These are phyloP conservation scores for Beauveria varroae DNA, from an alignment of 2,329 filamentous ascomycete species.

Conservation along the genomic window DNA sequence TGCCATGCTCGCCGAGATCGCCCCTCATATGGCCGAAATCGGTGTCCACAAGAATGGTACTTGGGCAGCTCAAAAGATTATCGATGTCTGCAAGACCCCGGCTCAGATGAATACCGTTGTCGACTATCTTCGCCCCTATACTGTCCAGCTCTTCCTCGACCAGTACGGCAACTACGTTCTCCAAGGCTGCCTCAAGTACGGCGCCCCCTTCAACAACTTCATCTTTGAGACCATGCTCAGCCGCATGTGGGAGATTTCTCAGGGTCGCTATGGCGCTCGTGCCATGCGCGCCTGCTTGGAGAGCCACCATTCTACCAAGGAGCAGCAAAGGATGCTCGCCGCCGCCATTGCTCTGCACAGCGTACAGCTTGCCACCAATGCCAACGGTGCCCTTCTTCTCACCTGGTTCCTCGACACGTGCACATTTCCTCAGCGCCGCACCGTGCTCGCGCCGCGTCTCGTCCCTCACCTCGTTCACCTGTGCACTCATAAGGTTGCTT, in stretches of 20 bases:
- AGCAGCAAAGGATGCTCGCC: slow-evolving; percentile 91
- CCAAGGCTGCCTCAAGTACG: slow-evolving; percentile 92
- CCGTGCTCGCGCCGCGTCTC: slow-evolving; percentile 82
- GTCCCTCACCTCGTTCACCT: slow-evolving; percentile 90
- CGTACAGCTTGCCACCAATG: slow-evolving; percentile 91
- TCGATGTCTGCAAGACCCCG: slow-evolving; percentile 85
- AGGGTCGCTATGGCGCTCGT: slow-evolving; percentile 88
- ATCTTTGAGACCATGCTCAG: slow-evolving; percentile 97
- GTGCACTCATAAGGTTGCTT: slow-evolving; percentile 97
- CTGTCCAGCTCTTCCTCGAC: slow-evolving; percentile 86
- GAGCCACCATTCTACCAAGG: slow-evolving; percentile 89
- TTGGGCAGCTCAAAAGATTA: slow-evolving; percentile 99
- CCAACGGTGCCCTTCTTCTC: slow-evolving; percentile 85
- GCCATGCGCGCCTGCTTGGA: slow-evolving; percentile 96
- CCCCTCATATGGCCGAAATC: slow-evolving; percentile 90
- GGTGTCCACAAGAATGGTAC: slow-evolving; percentile 99
- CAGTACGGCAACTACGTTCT: slow-evolving; percentile 98
- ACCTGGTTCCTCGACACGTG: slow-evolving; percentile 99
- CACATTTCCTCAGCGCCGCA: slow-evolving; percentile 85
- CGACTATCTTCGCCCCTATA: slow-evolving; percentile 76
- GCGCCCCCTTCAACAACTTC: slow-evolving; percentile 82
- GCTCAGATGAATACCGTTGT: slow-evolving; percentile 79
- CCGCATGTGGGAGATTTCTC: slow-evolving; percentile 85
- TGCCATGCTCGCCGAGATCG: slow-evolving; percentile 81
- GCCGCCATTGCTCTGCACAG: slow-evolving; percentile 94